Evolutionary conservation across 208 protist species (phyloP), one percentile per base, ranked within the genome.

Genomic region (Leishmania guyanensis): DNA sequence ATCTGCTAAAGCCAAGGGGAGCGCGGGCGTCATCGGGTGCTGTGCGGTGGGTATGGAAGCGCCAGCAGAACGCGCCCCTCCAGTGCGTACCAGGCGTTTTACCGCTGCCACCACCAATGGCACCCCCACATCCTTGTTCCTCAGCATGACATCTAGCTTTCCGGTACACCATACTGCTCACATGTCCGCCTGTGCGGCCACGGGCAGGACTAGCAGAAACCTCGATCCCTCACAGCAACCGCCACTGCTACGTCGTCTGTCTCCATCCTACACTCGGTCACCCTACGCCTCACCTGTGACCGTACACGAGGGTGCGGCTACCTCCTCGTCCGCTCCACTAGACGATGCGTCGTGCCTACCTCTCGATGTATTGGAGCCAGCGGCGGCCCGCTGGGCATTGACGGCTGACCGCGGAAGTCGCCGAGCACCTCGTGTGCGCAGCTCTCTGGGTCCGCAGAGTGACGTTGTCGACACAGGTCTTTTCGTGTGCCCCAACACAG

Each of bases 401-500:
- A 78, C 75, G 70, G 84, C 75, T 0, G 58, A 51, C 33, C 78
- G 79, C 1, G 79, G 50, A 16, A 60, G 71, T 36, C 70, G 81
- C 39, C 46, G 70, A 1, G 71, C 71, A 53, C 81, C 81, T 10
- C 81, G 81, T 17, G 81, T 78, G 22, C 81, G 77, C 72, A 85
- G 77, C 77, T 73, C 77, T 46, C 60, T 85, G 39, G 81, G 77
- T 14, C 81, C 69, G 20, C 81, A 81, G 71, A 85, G 81, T 69
- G 81, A 85, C 22, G 77, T 85, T 14, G 86, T 86, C 0, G 77
- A 84, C 78, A 87, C 83, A 1, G 89, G 87, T 0, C 80, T 89
- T 14, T 90, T 92, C 66, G 87, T 92, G 70, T 84, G 85, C 33
- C 85, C 84, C 46, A 68, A 83, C 80, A 88, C 89, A 0, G 76